These are phyloP conservation scores for Blastocystis sp. DNA, from an alignment of 352 stramenopile species.

Conservation along the genomic window DNA sequence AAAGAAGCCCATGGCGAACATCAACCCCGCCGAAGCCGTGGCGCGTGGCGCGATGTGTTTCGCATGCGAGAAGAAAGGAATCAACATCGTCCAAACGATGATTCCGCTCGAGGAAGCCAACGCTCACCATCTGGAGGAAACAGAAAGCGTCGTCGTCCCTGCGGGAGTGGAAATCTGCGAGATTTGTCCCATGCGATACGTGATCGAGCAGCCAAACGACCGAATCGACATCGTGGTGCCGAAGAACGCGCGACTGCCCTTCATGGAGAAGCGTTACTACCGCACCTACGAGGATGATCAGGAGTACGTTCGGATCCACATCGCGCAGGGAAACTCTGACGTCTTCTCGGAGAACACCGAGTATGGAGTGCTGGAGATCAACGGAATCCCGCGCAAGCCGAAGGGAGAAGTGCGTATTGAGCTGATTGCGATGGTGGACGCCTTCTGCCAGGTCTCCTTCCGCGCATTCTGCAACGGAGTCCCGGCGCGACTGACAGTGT, in stretches of 20 bases:
- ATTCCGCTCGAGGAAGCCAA: background rate
- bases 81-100: background rate
- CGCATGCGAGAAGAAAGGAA: background rate
- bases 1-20: conserved; percentile 31
- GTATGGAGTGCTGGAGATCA: background rate
- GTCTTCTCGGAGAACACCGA: conserved; percentile 12
- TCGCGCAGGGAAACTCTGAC: conserved; percentile 7
- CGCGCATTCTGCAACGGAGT: background rate
- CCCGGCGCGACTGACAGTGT: background rate
- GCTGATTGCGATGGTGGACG: background rate
- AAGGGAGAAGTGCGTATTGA: background rate
- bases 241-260: background rate
- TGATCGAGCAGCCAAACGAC: conserved; percentile 4
- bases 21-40: conserved; percentile 95
- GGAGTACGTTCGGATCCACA: background rate
- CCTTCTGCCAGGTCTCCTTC: background rate
- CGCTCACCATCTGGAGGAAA: background rate
- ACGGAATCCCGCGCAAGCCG: background rate
- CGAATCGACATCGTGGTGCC: background rate
- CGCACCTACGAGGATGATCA: background rate
- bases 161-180: background rate
- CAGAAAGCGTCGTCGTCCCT: background rate
- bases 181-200: background rate
- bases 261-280: background rate
- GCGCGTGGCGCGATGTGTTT: conserved; percentile 79